Base-by-base conservation (phyloP, 73 alveolate genomes). In the Symbiodinium natans region DNA sequence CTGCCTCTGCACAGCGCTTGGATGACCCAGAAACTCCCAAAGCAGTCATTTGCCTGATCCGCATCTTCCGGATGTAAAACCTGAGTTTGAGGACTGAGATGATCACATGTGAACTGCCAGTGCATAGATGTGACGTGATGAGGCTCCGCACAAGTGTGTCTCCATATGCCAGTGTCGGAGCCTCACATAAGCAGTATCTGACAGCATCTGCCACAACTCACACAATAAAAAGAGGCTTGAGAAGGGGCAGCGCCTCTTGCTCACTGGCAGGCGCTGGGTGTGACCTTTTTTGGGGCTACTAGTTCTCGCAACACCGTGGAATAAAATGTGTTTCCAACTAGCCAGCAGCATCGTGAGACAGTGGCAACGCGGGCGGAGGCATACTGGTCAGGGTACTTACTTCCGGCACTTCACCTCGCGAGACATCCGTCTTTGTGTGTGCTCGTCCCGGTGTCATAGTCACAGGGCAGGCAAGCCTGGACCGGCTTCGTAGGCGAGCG, bases 121-220 rank as follows among this genome's bases (percentile, higher is more conserved):
- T 2, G 27, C 68, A 52, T 21, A n/a, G n/a, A n/a, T n/a, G n/a
- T n/a, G n/a, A n/a, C 38, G 0, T 63, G 39, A 21, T 21, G 17
- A 25, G 86, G 33, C 19, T 11, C 95, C 86, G 39, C 3, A 41
- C 95, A 23, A 88, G 74, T 31, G 95, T 88, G 73, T 88, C 95
- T 3, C 95, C 95, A 41, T 88, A 88, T 41, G 74, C 84, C 95
- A 52, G 86, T 23, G 95, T 88, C 54, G 95, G 86, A 5, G 95
- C 95, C 95, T 88, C 31, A 36, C 25, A 25, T 15, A 2, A 4
- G 63, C 88, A 42, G 63, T 38, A 19, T 23, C 27, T 11, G 68
- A 27, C 68, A 52, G 21, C 23, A 52, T 27, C 21, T 52, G 68
- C 68, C 21, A 52, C 68, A 4, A 27, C 68, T 52, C n/a, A n/a